phyloP scores from a whole-genome alignment of 2,329 filamentous ascomycete species.

The Diaporthe capsici region DNA sequence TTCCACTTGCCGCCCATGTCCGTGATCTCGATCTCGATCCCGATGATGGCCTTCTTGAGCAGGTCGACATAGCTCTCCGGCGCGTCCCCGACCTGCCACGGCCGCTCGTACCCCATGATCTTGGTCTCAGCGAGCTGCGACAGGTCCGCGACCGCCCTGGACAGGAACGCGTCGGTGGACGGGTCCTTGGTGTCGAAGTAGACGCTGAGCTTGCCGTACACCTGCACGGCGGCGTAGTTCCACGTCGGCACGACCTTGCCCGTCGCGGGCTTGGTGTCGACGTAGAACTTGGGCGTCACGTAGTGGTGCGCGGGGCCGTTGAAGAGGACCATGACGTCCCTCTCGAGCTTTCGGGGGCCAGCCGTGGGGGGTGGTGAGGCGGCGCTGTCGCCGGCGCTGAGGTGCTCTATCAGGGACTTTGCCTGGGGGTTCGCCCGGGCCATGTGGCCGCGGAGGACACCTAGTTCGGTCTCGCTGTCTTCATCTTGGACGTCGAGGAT shows the following conservation, averaged over 20 bases:
- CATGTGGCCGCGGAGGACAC: slow-evolving; percentile 70
- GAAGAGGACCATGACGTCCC: slow-evolving; percentile 76
- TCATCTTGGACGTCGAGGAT: slow-evolving; percentile 66
- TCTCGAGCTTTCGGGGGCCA: slow-evolving; percentile 48
- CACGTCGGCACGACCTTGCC: slow-evolving; percentile 80
- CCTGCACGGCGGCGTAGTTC: slow-evolving; percentile 78
- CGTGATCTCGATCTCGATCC: slow-evolving; percentile 71
- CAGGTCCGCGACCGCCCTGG: slow-evolving; percentile 66
- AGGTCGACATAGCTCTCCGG: slow-evolving; percentile 69
- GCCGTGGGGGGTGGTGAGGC: slow-evolving; percentile 42
- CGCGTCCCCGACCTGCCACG: slow-evolving; percentile 72
- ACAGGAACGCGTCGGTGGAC: slow-evolving; percentile 63
- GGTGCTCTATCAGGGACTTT: slow-evolving; percentile 70
- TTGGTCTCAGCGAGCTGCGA: slow-evolving; percentile 61
- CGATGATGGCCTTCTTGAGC: slow-evolving; percentile 71
- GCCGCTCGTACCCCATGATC: slow-evolving; percentile 69
- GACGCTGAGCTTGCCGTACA: slow-evolving; percentile 70
- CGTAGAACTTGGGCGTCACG: slow-evolving; percentile 78
- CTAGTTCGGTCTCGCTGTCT: slow-evolving; percentile 55
- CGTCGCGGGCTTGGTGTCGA: slow-evolving; percentile 72
- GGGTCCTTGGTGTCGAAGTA: slow-evolving; percentile 63
- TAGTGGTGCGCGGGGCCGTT: slow-evolving; percentile 72
- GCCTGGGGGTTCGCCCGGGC: slow-evolving; percentile 74
- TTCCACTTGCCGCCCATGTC: slow-evolving; percentile 74
- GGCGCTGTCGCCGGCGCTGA: slow-evolving; percentile 40